Conservation (phyloP, 805 yeast genomes). For the Ascoidea tarda region DNA sequence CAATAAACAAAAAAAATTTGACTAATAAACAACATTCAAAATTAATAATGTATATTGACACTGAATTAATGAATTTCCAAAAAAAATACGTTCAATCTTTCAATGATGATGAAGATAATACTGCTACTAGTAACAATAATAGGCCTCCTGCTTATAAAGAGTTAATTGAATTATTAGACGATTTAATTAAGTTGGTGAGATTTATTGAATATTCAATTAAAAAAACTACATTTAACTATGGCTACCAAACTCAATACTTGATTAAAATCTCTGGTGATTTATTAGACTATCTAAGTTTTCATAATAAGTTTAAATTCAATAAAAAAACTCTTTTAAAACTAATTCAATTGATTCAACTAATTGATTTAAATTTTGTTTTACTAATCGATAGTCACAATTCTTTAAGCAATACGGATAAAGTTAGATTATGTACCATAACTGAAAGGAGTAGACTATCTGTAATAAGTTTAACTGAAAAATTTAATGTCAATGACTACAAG, state of each 20-base stretch:
- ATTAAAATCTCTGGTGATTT: constrained; percentile 53
- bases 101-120: constrained; percentile 18
- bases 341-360: constrained; percentile 21
- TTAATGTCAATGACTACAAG: constrained; percentile 26
- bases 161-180: constrained; percentile 24
- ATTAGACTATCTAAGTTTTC: constrained; percentile 35
- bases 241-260: constrained; percentile 49
- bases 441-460: constrained; percentile 34
- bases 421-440: constrained; percentile 37
- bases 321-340: constrained; percentile 21
- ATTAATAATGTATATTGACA: constrained; percentile 40
- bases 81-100: constrained; percentile 33
- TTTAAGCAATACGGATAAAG: constrained; percentile 28
- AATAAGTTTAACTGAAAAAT: constrained; percentile 19
- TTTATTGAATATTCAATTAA: constrained; percentile 49
- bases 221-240: constrained; percentile 8
- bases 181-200: constrained; percentile 33
- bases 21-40: constrained; percentile 34
- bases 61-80: constrained; percentile 35
- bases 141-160: constrained; percentile 9
- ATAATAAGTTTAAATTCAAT: constrained; percentile 21
- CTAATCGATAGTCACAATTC: constrained; percentile 24
- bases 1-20: background rate
- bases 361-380: constrained; percentile 27
- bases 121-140: constrained; percentile 8